Evolutionary conservation across 2,329 filamentous ascomycete species (phyloP).

Genomic region (Penicillium crustosum): DNA sequence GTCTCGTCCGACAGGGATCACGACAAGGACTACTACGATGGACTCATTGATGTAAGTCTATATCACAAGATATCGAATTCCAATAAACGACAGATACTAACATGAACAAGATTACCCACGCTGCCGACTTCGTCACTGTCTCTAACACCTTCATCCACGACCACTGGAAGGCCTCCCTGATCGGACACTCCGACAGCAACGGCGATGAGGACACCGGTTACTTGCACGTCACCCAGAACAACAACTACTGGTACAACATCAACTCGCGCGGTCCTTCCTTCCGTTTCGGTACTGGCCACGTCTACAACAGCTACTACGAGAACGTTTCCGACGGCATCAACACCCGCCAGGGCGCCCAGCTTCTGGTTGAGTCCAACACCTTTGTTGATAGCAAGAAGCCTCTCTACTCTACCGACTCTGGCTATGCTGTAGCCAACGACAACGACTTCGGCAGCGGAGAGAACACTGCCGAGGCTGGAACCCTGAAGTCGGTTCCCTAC

Average conservation of each 20-base stretch:
- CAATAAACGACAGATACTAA: not conserved
- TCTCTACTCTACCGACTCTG: conserved; percentile 48
- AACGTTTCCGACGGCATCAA: conserved; percentile 55
- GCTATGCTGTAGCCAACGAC: conserved; percentile 47
- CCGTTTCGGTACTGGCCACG: conserved; percentile 66
- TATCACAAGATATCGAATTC: not conserved
- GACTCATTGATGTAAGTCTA: conserved; percentile 55
- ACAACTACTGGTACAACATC: conserved; percentile 66
- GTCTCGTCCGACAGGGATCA: conserved; percentile 59
- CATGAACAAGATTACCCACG: conserved; percentile 53
- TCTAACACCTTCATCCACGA: conserved; percentile 55
- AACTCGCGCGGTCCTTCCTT: conserved; percentile 63
- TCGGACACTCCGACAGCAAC: conserved; percentile 62
- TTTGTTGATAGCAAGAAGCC: conserved; percentile 50
- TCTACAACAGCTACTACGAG: conserved; percentile 56
- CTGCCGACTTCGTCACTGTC: conserved; percentile 57
- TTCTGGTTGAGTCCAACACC: conserved; percentile 58
- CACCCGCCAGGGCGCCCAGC: conserved; percentile 57
- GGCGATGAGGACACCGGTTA: conserved; percentile 59
- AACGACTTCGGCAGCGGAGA: conserved; percentile 51
- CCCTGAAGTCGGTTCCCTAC: conserved; percentile 56
- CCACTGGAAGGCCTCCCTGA: conserved; percentile 63
- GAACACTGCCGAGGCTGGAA: conserved; percentile 53
- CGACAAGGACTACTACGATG: conserved; percentile 70
- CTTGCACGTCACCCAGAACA: conserved; percentile 63